Evolutionary conservation across 202 grass and related monocot genomes (phyloP).

Genomic region (Musa balbisiana): DNA sequence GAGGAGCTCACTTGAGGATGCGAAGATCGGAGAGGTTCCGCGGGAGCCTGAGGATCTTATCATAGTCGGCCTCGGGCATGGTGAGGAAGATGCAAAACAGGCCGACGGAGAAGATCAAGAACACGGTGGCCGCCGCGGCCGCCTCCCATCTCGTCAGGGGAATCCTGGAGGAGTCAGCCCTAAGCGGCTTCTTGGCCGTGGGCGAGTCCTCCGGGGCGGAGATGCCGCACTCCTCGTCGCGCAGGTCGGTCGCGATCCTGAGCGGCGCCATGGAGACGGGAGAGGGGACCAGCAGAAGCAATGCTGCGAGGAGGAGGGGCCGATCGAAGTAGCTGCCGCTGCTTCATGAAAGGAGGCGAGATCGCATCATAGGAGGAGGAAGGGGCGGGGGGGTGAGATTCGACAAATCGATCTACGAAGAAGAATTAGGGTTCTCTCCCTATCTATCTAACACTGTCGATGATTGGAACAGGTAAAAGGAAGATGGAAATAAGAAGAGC

Average conservation of each 20-base stretch:
- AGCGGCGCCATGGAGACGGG: neutral
- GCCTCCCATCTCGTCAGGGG: conserved; percentile 68
- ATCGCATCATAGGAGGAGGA: neutral
- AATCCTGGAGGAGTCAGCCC: conserved; percentile 25
- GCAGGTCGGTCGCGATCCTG: conserved; percentile 9
- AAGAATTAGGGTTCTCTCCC: neutral
- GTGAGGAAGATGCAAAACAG: conserved; percentile 88
- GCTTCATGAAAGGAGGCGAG: conserved; percentile 9
- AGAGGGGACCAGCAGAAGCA: neutral
- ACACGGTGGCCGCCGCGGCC: conserved; percentile 43
- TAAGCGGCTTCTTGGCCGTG: conserved; percentile 44
- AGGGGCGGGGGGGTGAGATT: neutral
- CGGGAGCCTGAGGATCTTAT: conserved; percentile 67
- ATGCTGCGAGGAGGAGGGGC: neutral
- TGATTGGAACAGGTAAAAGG: too few relatives aligned
- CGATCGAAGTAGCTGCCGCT: neutral
- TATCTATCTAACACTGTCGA: too few relatives aligned
- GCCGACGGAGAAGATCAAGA: conserved; percentile 64
- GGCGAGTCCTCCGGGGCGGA: conserved; percentile 37
- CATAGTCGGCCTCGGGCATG: conserved; percentile 59
- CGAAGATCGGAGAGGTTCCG: conserved; percentile 77
- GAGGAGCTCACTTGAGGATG: conserved; percentile 54
- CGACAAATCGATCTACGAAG: neutral
- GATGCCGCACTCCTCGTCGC: conserved; percentile 65
- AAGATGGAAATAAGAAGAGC: too few relatives aligned